A percentile compares a stretch with the other conserved stretches of the same genome.
Conservation (phyloP, 768 basidiomycete genomes). For the Phanerodontia chrysosporium region DNA sequence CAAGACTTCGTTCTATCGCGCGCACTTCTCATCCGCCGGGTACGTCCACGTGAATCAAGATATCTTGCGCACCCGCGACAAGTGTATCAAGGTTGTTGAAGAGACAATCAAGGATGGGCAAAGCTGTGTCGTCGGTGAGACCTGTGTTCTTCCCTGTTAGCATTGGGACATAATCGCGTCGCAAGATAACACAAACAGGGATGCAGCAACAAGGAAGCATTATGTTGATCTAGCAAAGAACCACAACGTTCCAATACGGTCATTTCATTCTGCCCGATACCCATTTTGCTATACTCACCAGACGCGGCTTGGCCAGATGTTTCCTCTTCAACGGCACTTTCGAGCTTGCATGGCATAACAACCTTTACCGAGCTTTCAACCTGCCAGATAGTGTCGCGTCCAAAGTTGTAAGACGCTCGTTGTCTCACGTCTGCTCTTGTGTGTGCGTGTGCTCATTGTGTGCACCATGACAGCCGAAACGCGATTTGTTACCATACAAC, state of each 20-base stretch:
- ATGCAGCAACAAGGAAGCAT: slow-evolving; percentile 57
- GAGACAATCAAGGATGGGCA: slow-evolving; percentile 49
- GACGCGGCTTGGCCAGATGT: slow-evolving; percentile 48
- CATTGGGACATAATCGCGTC: no score
- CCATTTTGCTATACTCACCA: no score
- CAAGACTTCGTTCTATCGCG: slow-evolving; percentile 77
- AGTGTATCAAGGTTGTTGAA: slow-evolving; percentile 65
- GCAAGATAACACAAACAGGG: slow-evolving; percentile 90
- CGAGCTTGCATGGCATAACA: slow-evolving; percentile 93
- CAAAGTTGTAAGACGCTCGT: neutral
- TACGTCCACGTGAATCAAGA: slow-evolving; percentile 91
- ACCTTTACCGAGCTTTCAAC: slow-evolving; percentile 77
- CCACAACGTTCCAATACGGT: slow-evolving; percentile 54
- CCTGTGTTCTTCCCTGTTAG: slow-evolving; percentile 4
- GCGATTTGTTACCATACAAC: slow-evolving; percentile 52
- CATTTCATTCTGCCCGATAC: neutral
- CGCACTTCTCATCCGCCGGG: slow-evolving; percentile 58
- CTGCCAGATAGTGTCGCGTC: slow-evolving; percentile 37
- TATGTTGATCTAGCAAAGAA: slow-evolving; percentile 69
- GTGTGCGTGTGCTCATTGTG: neutral
- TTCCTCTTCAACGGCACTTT: slow-evolving; percentile 69
- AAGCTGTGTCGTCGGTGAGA: slow-evolving; percentile 77
- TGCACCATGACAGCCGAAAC: slow-evolving; percentile 33
- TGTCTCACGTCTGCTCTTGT: neutral
- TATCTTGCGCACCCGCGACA: slow-evolving; percentile 64